Conservation (phyloP, 2,329 filamentous ascomycete genomes). For the Diplodia mutila region DNA sequence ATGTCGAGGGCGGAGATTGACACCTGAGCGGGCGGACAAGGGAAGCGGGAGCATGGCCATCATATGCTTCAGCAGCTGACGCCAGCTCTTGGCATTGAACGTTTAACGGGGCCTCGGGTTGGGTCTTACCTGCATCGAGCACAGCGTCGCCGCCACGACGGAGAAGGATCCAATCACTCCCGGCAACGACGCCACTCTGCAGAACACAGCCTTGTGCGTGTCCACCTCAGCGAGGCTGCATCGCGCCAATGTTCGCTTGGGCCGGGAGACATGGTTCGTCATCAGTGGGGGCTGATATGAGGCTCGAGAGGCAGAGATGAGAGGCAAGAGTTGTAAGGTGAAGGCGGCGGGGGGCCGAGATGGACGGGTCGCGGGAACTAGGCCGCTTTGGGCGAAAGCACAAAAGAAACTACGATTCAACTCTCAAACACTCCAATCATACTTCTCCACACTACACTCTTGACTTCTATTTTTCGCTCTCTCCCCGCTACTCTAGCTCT, state of each 20-base stretch:
- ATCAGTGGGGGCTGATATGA: slow-evolving; percentile 5
- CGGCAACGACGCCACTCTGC: not conserved
- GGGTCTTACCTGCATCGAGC: slow-evolving; percentile 14
- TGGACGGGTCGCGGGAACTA: not conserved
- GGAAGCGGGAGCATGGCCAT: not conserved
- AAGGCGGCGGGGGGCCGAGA: not conserved
- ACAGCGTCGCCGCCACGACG: slow-evolving; percentile 16
- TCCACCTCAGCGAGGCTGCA: slow-evolving; percentile 5
- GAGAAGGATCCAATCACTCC: not conserved
- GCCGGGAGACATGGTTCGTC: not conserved
- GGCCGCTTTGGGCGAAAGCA: not conserved
- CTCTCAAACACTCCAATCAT: not conserved
- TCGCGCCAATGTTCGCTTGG: not conserved
- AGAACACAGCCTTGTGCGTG: not conserved
- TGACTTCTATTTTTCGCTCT: not conserved
- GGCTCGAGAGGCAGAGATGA: not conserved
- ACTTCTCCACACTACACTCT: too few relatives aligned
- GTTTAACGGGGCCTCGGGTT: not conserved
- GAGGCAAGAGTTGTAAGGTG: not conserved
- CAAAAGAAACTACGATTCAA: not conserved
- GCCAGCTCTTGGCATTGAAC: slow-evolving; percentile 10
- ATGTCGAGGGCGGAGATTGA: not conserved
- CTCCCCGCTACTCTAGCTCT: not conserved
- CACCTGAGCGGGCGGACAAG: not conserved
- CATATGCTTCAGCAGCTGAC: slow-evolving; percentile 22